Evolutionary conservation across 129 eudicot genomes (phyloP), one percentile per base, ranked within the genome.

Genomic region (Scalesia atractyloides): DNA sequence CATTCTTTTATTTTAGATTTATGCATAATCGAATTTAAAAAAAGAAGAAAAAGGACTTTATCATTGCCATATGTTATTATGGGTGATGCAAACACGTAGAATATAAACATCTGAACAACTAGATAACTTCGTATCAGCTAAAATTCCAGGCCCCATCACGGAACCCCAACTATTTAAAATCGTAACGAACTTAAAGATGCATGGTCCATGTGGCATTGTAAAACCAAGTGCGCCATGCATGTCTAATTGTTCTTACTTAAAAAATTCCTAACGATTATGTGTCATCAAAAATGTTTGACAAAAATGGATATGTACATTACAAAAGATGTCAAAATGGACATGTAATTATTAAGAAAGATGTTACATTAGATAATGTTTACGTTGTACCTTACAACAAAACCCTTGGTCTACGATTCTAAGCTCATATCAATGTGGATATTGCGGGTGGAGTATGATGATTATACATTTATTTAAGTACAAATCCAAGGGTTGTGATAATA

Each of bases 101-200:
- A 36, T 36, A 36, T 5, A 36, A 36, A 36, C 6, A 36, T 4
- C 41, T 3, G 4, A 36, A 36, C 1, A 36, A 36, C 7, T 36
- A 6, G 41, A 36, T 36, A 36, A 36, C 2, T 36, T 36, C 7
- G 41, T 36, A 36, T 36, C 4, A 6, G 41, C 41, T 36, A 6
- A 36, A 36, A 36, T 36, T 6, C 41, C 41, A 1, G 41, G 3
- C 50, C 33, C n/a, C 0, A 30, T 0, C 7, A 10, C 7, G 0
- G 48, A 76, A 2, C 81, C 69, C 0, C 4, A 7, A 15, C 51
- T 64, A 4, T 57, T 68, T 30, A 65, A 57, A 13, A 22, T 66
- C 1, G 74, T 68, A 0, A 3, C 54, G 0, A 59, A 68, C 13
- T 22, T 13, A 7, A 76, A 67, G 81, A 41, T 76, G 11, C 74